These are phyloP conservation scores for Sideroxylon spinosum DNA, from an alignment of 179 eudicot genomes.

Conservation along the genomic window DNA sequence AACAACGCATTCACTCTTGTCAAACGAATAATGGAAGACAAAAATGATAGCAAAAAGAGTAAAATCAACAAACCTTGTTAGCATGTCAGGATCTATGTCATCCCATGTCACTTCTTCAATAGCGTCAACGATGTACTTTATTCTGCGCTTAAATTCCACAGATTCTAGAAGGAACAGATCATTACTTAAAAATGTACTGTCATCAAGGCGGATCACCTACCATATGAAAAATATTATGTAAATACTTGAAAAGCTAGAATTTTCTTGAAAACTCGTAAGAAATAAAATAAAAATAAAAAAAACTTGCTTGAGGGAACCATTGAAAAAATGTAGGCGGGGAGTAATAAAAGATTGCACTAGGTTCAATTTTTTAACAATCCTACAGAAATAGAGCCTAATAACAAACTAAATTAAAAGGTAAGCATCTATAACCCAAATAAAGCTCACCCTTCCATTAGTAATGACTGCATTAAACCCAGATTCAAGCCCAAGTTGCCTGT, in stretches of 20 bases:
- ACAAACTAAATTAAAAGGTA: background rate
- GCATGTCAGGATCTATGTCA: constrained; percentile 70
- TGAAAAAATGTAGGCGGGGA: background rate
- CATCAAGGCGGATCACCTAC: constrained; percentile 56
- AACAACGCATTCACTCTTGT: too few relatives aligned
- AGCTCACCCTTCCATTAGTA: constrained; percentile 95
- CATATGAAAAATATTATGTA: constrained; percentile 12
- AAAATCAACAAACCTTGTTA: constrained; percentile 59
- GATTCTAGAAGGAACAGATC: constrained; percentile 84
- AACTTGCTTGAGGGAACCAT: background rate
- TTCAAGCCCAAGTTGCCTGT: constrained; percentile 61
- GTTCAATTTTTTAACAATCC: background rate
- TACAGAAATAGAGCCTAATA: background rate
- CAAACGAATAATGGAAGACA: background rate
- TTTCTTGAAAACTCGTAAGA: background rate
- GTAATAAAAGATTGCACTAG: background rate
- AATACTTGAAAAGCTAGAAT: background rate
- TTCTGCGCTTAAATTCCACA: constrained; percentile 82
- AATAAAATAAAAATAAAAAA: too few relatives aligned
- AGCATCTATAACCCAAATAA: background rate
- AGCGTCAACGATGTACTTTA: constrained; percentile 66
- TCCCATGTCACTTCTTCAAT: constrained; percentile 84
- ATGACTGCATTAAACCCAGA: constrained; percentile 66
- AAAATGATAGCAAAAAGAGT: background rate
- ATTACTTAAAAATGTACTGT: constrained; percentile 59